Conservation (phyloP, 495 filamentous ascomycete genomes). For the Cercophora newfieldiana region DNA sequence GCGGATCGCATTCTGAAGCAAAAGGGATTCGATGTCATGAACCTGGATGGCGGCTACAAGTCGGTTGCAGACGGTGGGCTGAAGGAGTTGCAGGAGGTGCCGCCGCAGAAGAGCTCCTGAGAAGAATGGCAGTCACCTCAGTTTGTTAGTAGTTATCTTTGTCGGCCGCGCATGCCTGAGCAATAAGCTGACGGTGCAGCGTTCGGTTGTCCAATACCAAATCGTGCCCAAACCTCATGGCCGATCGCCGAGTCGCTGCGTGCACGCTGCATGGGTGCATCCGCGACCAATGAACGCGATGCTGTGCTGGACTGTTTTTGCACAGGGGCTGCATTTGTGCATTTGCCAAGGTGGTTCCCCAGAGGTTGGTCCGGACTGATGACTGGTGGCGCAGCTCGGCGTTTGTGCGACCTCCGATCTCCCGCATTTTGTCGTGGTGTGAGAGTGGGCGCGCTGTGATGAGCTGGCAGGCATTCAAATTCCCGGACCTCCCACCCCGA, state of each 20-base stretch:
- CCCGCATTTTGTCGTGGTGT: background rate
- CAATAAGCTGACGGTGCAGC: background rate
- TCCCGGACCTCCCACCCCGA: background rate
- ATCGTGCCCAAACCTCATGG: background rate
- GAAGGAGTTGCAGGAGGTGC: slow-evolving; percentile 4
- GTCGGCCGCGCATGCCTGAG: background rate
- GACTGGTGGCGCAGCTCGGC: background rate
- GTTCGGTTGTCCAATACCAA: background rate
- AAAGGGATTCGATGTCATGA: slow-evolving; percentile 31
- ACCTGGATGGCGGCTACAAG: slow-evolving; percentile 35
- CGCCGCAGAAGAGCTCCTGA: background rate
- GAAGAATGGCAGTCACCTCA: too few relatives aligned
- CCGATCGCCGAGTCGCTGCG: background rate
- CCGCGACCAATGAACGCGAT: background rate
- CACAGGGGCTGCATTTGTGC: background rate
- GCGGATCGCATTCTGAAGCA: slow-evolving; percentile 34
- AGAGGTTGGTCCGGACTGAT: background rate
- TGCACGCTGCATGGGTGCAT: background rate
- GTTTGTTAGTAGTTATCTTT: background rate
- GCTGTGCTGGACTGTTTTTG: background rate
- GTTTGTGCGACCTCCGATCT: background rate
- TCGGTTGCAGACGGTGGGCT: slow-evolving; percentile 12
- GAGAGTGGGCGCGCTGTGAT: too few relatives aligned
- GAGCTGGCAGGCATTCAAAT: background rate
- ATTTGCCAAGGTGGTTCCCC: background rate